These are phyloP conservation scores for Gossypium bickii DNA, from an alignment of 345 rosid genomes.

Conservation along the genomic window DNA sequence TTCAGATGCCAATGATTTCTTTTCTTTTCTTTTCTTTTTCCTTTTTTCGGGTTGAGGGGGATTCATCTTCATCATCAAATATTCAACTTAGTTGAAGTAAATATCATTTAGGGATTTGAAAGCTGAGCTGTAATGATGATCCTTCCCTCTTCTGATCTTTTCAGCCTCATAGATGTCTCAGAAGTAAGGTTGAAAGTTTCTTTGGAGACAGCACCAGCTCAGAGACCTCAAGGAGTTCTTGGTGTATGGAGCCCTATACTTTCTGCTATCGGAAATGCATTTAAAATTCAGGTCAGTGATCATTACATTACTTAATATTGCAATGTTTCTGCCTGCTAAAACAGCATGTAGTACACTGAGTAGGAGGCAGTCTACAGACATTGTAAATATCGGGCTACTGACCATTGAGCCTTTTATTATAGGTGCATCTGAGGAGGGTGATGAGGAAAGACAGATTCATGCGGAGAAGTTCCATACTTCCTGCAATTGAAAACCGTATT, in stretches of 20 bases:
- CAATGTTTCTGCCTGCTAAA: not conserved
- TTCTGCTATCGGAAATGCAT: conserved; percentile 96
- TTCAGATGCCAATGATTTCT: not conserved
- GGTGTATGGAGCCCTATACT: conserved; percentile 97
- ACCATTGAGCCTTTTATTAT: conserved; percentile 23
- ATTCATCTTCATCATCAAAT: conserved; percentile 12
- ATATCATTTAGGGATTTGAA: not conserved
- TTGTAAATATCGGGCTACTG: conserved; percentile 15
- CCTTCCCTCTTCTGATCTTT: conserved; percentile 24
- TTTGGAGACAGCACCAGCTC: conserved; percentile 81
- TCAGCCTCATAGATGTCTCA: conserved; percentile 91
- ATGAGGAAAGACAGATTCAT: conserved; percentile 87
- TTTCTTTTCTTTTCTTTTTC: too few species aligned
- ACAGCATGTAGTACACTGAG: conserved; percentile 9
- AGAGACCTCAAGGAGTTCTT: conserved; percentile 88
- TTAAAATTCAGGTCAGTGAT: conserved; percentile 78
- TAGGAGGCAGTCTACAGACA: conserved; percentile 12
- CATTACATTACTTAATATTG: not conserved
- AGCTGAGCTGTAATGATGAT: not conserved
- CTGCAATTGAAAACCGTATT: conserved; percentile 81
- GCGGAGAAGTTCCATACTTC: conserved; percentile 82
- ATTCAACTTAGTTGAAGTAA: not conserved
- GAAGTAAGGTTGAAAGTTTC: conserved; percentile 86
- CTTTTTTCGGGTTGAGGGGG: too few species aligned
- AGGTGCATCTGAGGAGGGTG: conserved; percentile 95